These are phyloP conservation scores for Pseudonitzschia multiseries DNA, from an alignment of 108 stramenopile species.

Conservation along the genomic window DNA sequence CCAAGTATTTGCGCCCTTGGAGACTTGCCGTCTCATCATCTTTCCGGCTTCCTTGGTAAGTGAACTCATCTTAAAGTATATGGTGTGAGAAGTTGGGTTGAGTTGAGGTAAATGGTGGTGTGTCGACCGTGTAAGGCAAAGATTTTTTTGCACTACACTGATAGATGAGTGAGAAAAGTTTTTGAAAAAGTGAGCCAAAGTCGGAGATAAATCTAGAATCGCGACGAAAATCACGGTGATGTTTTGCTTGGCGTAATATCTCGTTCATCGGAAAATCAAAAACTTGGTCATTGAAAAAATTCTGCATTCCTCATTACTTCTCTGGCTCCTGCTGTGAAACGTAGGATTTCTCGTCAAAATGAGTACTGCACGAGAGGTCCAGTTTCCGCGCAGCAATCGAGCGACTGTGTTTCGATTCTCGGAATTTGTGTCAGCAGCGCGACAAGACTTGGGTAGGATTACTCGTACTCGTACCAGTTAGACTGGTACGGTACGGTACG, in stretches of 20 bases:
- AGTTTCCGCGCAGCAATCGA: too few species aligned
- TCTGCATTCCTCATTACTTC: not conserved
- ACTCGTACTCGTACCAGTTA: too few species aligned
- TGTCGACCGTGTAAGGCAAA: not conserved
- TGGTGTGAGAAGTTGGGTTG: not conserved
- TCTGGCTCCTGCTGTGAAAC: not conserved
- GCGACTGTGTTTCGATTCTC: too few species aligned
- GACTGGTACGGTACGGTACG: too few species aligned
- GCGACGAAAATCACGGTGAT: not conserved
- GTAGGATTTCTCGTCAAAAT: not conserved
- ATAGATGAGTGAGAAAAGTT: not conserved
- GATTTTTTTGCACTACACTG: not conserved
- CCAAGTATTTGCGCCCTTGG: slow-evolving; percentile 36
- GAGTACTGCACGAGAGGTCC: not conserved
- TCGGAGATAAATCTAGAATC: not conserved
- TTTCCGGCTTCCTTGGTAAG: slow-evolving; percentile 25
- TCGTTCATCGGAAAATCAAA: not conserved
- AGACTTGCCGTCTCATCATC: slow-evolving; percentile 21
- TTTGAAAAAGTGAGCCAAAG: not conserved
- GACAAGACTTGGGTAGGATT: not conserved
- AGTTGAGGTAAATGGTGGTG: not conserved
- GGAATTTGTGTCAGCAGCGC: too few species aligned
- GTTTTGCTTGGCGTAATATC: not conserved
- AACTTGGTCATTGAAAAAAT: not conserved
- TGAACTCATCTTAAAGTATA: slow-evolving; percentile 19